Base-by-base conservation (phyloP, 148 eudicot species). In the Polygonum maritimum region DNA sequence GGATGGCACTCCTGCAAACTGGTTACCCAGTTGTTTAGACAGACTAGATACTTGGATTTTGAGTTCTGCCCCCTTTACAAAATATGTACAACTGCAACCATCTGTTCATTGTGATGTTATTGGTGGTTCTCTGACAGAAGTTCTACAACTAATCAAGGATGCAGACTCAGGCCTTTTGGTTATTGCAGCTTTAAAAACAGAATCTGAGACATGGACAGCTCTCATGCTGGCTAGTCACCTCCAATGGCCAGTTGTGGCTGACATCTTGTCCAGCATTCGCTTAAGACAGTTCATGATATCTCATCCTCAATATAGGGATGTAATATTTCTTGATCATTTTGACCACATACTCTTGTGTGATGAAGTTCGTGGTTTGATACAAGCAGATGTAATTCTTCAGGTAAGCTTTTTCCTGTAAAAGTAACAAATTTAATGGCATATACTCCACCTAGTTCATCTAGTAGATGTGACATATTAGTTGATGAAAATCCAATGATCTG, bases 191-290 rank as follows among this genome's bases (percentile, higher is more conserved):
- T 84, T 89, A 65, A 86, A 83, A 71, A 84, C 78, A 58, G 92
- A 89, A 79, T 91, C 92, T 80, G 98, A 95, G 65, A 88, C 91
- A 79, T 90, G 97, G 92, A 96, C 97, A 73, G 90, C 97, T 79
- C 92, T 90, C 80, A 69, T 88, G 22, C 82, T 95, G 85, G 97
- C 99, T 75, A 87, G 84, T 73, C 92, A 92, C 83, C 92, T 95
- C 74, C 77, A 78, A 35, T 95, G 97, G 98, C 98, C 98, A n/a
- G 88, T 90, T 81, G 85, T 86, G 70, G 87, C 89, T 13, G 97
- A 92, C 75, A 83, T 95, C 78, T 84, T 90, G 77, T 95, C 99
- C 49, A 98, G 99, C 70, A 85, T 95, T 80, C 79, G 99, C 18
- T 48, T 92, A 81, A 85, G 99, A 79, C 92, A 83, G 84, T 85